Evolutionary conservation across 768 basidiomycete genomes (phyloP).

Genomic region (Psilocybe sp.): DNA sequence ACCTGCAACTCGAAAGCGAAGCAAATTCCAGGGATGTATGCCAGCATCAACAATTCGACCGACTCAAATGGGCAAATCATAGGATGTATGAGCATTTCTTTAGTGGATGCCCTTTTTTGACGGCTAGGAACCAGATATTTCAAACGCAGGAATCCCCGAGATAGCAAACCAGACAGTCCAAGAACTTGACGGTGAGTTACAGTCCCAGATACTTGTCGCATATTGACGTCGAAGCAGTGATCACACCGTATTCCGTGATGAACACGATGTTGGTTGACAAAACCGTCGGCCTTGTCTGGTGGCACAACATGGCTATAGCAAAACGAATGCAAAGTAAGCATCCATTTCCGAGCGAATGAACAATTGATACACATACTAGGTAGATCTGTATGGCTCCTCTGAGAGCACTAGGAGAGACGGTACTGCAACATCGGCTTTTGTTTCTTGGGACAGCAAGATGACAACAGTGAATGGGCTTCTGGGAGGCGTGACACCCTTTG

Average conservation of each 20-base stretch:
- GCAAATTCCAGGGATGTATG: constrained; percentile 19
- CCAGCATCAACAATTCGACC: constrained; percentile 22
- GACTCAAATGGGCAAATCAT: constrained; percentile 21
- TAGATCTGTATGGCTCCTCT: constrained; percentile 20
- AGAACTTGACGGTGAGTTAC: constrained; percentile 18
- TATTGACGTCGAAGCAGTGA: constrained; percentile 9
- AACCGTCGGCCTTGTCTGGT: constrained; percentile 18
- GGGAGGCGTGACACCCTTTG: constrained; percentile 18
- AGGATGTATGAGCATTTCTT: constrained; percentile 11
- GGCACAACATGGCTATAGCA: constrained; percentile 19
- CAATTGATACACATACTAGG: not conserved
- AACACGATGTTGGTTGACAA: constrained; percentile 20
- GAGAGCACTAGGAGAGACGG: constrained; percentile 21
- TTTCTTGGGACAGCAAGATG: constrained; percentile 23
- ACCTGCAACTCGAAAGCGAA: constrained; percentile 19
- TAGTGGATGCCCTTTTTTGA: not conserved
- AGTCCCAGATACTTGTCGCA: too few species aligned
- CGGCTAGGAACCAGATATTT: constrained; percentile 14
- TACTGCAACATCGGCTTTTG: constrained; percentile 19
- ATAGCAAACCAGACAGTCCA: constrained; percentile 21
- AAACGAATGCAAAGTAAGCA: constrained; percentile 21
- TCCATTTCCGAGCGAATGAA: not conserved
- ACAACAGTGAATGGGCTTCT: constrained; percentile 21
- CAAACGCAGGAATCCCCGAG: constrained; percentile 20
- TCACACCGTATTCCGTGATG: constrained; percentile 22